These are phyloP conservation scores for Porogramme epimiltina DNA, from an alignment of 1,284 basidiomycete species.

Conservation along the genomic window DNA sequence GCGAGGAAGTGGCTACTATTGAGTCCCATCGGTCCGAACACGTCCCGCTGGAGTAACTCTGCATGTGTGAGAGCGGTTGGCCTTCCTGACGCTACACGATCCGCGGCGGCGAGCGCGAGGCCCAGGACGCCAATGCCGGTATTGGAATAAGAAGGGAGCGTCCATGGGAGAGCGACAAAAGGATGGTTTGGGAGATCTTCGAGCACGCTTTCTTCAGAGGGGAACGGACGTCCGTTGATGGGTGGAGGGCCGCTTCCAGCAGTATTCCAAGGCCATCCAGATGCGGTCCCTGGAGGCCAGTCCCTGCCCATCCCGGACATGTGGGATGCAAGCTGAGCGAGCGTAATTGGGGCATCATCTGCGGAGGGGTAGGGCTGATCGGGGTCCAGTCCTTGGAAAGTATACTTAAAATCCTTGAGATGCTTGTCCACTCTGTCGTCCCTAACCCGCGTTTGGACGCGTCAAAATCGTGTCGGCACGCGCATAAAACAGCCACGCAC, in stretches of 20 bases:
- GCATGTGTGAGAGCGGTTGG: constrained; percentile 36
- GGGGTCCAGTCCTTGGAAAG: constrained; percentile 11
- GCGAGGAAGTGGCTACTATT: constrained; percentile 25
- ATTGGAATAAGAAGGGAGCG: constrained; percentile 52
- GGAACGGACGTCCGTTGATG: constrained; percentile 33
- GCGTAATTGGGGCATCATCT: constrained; percentile 39
- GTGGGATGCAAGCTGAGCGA: constrained; percentile 49
- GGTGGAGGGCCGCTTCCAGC: constrained; percentile 29
- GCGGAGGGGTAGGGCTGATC: background rate
- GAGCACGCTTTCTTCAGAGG: constrained; percentile 33
- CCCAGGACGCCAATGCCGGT: constrained; percentile 44
- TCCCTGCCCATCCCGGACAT: constrained; percentile 50
- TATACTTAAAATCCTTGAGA: constrained; percentile 35
- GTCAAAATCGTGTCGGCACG: background rate
- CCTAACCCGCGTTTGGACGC: constrained; percentile 25
- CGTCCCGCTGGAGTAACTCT: constrained; percentile 44
- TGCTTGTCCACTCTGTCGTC: constrained; percentile 45
- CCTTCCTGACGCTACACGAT: constrained; percentile 28
- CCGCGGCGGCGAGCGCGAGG: constrained; percentile 43
- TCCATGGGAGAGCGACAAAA: constrained; percentile 42
- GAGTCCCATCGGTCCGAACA: constrained; percentile 24
- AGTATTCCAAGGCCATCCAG: constrained; percentile 39
- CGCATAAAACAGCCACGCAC: constrained; percentile 28
- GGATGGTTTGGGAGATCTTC: constrained; percentile 37
- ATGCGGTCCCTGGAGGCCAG: constrained; percentile 41